These are phyloP conservation scores for Backusella tarrabulga DNA, from an alignment of 192 early-diverging fungal genomes.

Conservation along the genomic window DNA sequence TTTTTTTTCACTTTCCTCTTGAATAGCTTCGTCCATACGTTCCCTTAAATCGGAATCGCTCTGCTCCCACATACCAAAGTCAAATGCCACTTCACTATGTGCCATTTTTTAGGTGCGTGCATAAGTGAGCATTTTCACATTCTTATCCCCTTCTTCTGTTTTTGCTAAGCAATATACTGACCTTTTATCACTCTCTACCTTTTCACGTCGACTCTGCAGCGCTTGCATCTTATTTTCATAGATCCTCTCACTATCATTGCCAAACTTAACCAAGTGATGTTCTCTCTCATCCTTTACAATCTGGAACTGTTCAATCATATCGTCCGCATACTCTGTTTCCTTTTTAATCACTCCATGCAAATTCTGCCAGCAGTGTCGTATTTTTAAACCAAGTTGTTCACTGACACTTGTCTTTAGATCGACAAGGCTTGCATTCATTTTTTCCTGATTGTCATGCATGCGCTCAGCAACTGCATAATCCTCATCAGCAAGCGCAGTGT, in stretches of 20 bases:
- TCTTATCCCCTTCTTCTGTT: neutral
- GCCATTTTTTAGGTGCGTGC: no score
- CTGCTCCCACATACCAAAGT: conserved; percentile 9
- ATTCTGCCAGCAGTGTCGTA: neutral
- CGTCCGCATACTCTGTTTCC: neutral
- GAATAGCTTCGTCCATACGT: conserved; percentile 4
- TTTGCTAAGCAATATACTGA: neutral
- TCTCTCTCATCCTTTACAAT: conserved; percentile 2
- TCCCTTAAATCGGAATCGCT: conserved; percentile 10
- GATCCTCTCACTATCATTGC: neutral
- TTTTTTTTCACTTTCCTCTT: conserved; percentile 1
- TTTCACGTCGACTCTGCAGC: neutral
- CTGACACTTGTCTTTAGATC: neutral
- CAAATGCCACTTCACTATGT: conserved; percentile 18
- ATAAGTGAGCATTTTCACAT: no score
- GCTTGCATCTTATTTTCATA: neutral
- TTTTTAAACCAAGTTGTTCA: neutral
- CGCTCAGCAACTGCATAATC: neutral
- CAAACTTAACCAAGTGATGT: neutral
- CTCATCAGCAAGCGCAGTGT: neutral
- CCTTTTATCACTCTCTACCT: neutral
- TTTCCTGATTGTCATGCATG: neutral
- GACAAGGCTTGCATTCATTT: neutral
- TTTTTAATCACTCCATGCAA: neutral
- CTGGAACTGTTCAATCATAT: neutral